A percentile compares a stretch with the other conserved stretches of the same genome.
These are phyloP conservation scores for Spiraea crenata DNA, from an alignment of 331 rosid species.

Conservation along the genomic window DNA sequence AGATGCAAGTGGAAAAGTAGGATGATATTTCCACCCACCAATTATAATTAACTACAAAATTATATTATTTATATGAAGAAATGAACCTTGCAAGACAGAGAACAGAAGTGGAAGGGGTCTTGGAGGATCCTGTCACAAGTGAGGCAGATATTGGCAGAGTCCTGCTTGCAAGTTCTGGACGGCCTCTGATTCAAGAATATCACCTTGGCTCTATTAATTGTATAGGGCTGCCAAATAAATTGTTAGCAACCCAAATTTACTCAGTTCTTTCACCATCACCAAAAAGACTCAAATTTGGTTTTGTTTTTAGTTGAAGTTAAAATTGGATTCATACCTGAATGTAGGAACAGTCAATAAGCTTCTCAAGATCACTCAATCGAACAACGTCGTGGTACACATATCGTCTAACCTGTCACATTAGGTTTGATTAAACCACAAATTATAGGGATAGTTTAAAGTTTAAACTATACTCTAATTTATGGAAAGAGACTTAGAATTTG, in stretches of 20 bases:
- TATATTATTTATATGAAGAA: neutral
- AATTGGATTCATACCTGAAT: constrained; percentile 51
- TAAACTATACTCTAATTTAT: too few species aligned
- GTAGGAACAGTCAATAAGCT: constrained; percentile 80
- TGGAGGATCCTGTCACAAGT: constrained; percentile 95
- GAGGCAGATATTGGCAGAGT: constrained; percentile 70
- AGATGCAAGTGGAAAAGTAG: too few species aligned
- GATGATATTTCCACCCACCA: too few species aligned
- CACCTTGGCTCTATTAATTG: constrained; percentile 89
- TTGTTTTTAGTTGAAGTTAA: neutral
- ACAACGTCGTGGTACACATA: constrained; percentile 94
- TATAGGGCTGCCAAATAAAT: constrained; percentile 60
- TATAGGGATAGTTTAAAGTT: too few species aligned
- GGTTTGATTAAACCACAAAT: too few species aligned
- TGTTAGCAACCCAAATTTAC: neutral
- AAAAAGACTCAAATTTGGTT: neutral
- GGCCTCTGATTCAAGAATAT: constrained; percentile 89
- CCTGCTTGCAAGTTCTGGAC: constrained; percentile 63
- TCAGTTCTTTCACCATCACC: constrained; percentile 6
- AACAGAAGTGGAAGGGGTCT: constrained; percentile 86
- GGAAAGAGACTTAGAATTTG: too few species aligned
- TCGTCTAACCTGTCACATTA: constrained; percentile 69
- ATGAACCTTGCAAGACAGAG: constrained; percentile 93
- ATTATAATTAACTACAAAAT: too few species aligned
- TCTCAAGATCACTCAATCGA: constrained; percentile 83